Percentiles rank a stretch among this genome's conserved stretches.
phyloP scores from a whole-genome alignment of 192 early-diverging fungal genomes.

The Chytriomyces hyalinus region DNA sequence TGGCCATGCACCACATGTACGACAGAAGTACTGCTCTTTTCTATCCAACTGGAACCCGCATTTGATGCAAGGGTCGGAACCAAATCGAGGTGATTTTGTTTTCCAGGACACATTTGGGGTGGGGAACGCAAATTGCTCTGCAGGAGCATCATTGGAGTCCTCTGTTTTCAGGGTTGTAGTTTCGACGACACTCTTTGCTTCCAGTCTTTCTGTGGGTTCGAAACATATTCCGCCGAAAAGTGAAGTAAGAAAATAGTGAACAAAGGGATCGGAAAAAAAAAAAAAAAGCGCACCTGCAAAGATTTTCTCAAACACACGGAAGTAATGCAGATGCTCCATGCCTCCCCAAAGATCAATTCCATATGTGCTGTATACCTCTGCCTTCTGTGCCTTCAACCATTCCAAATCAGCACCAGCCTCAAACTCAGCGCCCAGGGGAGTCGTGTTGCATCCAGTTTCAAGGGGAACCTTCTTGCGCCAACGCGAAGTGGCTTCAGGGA shows the following conservation, averaged over 20 bases:
- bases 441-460: slow-evolving; percentile 67
- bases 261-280: not conserved
- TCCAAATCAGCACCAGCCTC: slow-evolving; percentile 19
- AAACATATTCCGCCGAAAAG: slow-evolving; percentile 23
- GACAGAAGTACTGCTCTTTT: slow-evolving; percentile 63
- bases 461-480: slow-evolving; percentile 73
- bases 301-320: slow-evolving; percentile 54
- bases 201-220: too few relatives aligned
- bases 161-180: not conserved
- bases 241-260: not conserved
- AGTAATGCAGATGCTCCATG: slow-evolving; percentile 69
- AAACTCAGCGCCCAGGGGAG: slow-evolving; percentile 58
- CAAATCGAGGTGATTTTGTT: slow-evolving; percentile 39
- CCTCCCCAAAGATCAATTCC: slow-evolving; percentile 61
- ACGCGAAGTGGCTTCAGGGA: slow-evolving; percentile 64
- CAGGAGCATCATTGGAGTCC: not conserved
- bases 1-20: slow-evolving; percentile 70
- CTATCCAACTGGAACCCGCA: slow-evolving; percentile 66
- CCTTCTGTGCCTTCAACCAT: slow-evolving; percentile 35
- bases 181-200: not conserved
- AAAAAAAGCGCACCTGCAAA: slow-evolving; percentile 39
- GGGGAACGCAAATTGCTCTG: slow-evolving; percentile 18
- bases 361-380: slow-evolving; percentile 46
- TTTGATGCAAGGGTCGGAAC: slow-evolving; percentile 61
- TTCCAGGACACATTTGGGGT: not conserved